Evolutionary conservation across 1,139 yeast genomes (phyloP).

Genomic region (Petasospora rhodanensis): DNA sequence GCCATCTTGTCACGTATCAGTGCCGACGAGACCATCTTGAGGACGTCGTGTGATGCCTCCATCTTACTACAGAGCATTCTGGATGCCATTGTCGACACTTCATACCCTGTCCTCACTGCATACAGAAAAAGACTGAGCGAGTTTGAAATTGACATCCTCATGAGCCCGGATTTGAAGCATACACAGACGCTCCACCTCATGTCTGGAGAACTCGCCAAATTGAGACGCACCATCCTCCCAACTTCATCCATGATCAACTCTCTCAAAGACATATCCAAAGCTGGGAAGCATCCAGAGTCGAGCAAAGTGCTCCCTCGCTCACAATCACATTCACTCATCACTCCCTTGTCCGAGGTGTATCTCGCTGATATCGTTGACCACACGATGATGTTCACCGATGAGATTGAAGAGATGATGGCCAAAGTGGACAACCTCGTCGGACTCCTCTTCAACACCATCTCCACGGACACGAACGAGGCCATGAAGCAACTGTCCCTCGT

Average conservation of each 20-base stretch:
- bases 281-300: constrained; percentile 5
- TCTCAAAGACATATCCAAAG: constrained; percentile 35
- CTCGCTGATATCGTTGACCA: constrained; percentile 52
- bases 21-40: constrained; percentile 39
- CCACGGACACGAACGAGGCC: constrained; percentile 47
- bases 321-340: constrained; percentile 9
- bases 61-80: constrained; percentile 46
- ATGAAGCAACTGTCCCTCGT: constrained; percentile 47
- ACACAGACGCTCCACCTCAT: constrained; percentile 48
- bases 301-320: constrained; percentile 1
- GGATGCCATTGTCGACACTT: constrained; percentile 52
- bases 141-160: constrained; percentile 44
- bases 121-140: constrained; percentile 45
- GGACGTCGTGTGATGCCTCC: constrained; percentile 46
- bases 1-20: constrained; percentile 44
- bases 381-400: constrained; percentile 43
- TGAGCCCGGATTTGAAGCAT: constrained; percentile 43
- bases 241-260: constrained; percentile 41
- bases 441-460: constrained; percentile 48
- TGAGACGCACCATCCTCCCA: constrained; percentile 42
- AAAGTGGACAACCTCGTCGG: constrained; percentile 45
- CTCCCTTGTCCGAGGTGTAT: constrained; percentile 32
- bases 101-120: constrained; percentile 56
- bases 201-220: constrained; percentile 44
- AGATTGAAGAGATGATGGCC: constrained; percentile 45